Conservation (phyloP, 768 basidiomycete genomes). For the Leccinum variicolor region DNA sequence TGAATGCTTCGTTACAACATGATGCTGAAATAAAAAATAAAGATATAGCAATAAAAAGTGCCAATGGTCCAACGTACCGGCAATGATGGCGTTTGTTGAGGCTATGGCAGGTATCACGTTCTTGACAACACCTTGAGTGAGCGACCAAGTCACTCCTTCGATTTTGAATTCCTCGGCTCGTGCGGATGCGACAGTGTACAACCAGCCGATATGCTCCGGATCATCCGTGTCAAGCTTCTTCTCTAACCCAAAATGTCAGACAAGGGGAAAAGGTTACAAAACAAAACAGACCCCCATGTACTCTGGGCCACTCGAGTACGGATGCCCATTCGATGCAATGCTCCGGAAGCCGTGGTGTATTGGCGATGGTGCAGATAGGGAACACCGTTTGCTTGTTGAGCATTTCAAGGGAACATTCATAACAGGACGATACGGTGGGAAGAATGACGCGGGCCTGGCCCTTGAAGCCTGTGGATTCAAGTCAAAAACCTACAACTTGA, state of each 20-base stretch:
- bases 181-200: conserved; percentile 73
- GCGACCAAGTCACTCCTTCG: conserved; percentile 95
- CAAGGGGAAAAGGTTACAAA: not conserved
- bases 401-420: conserved; percentile 98
- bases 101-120: conserved; percentile 99
- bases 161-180: conserved; percentile 96
- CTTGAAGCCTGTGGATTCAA: conserved; percentile 73
- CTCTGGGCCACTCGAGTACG: conserved; percentile 96
- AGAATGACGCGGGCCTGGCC: conserved; percentile 97
- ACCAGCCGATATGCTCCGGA: conserved; percentile 94
- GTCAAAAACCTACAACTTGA: not conserved
- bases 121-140: conserved; percentile 98
- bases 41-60: not conserved
- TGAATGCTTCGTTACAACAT: conserved; percentile 99
- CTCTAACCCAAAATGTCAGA: conserved; percentile 38
- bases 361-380: conserved; percentile 98
- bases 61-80: conserved; percentile 49
- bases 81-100: conserved; percentile 97
- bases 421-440: conserved; percentile 92
- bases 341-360: conserved; percentile 95
- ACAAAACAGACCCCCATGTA: conserved; percentile 66
- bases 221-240: conserved; percentile 98
- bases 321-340: conserved; percentile 99
- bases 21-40: conserved; percentile 52
- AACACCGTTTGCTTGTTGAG: conserved; percentile 95